Base-by-base conservation (phyloP, 768 basidiomycete species). In the Tubosaeta sp. region DNA sequence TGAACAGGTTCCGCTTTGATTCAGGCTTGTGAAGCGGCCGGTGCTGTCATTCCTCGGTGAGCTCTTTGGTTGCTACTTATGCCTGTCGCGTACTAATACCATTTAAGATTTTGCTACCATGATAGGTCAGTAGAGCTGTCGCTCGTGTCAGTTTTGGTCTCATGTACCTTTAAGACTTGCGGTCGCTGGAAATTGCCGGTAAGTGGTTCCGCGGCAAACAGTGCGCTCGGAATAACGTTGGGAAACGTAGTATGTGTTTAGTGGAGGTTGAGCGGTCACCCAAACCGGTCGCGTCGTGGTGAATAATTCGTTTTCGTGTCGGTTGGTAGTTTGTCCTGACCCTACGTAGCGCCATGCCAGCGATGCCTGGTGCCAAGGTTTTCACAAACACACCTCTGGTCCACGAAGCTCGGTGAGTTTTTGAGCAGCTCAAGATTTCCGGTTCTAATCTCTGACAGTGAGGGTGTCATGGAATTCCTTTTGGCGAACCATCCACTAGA, bases 401-500 rank as follows among this genome's bases (percentile, higher is more conserved):
- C 3, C 90, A 92, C 60, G 86, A 90, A 77, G 90, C 88, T 59
- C 80, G 86, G 87, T 89, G 62, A 48, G 59, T 58, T 18, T 27
- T 22, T 27, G n/a, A 48, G 41, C 64, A 39, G 16, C 18, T 13
- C 8, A 2, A 36, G 24, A 10, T 35, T 16, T 44, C 14, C 32
- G 25, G 18, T 54, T 41, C 55, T 64, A 13, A 64, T 43, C 14
- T 32, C 39, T 47, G 49, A 24, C 60, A 90, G 94, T 19, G 94
- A 96, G 71, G 96, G 96, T 45, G 95, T 98, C 53, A 98, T 99
- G 96, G 96, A 98, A 66, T 96, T 98, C 72, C 79, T 98, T 34
- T 83, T 98, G 53, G 83, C 95, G 52, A 98, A 99, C 71, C 96
- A 99, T 64, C 96, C 96, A 2, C 79, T 99, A 49, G 96, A 99